phyloP scores from a whole-genome alignment of 768 basidiomycete species.

The Pulveroboletus frians region DNA sequence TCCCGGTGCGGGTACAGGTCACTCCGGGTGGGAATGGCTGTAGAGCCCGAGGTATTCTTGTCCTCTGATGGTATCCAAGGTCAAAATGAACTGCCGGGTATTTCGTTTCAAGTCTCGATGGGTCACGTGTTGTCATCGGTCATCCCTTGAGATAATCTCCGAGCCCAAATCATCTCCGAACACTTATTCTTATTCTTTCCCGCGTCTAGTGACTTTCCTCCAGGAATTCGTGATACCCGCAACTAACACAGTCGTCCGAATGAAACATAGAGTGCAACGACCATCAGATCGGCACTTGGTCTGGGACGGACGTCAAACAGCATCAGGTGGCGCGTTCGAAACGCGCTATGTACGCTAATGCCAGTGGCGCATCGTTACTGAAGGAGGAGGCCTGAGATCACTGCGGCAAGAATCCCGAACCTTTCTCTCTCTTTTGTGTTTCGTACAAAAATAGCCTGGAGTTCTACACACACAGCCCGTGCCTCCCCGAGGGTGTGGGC shows the following conservation, averaged over 20 bases:
- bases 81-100: background rate
- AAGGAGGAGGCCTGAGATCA: background rate
- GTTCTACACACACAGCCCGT: background rate
- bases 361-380: too few relatives aligned
- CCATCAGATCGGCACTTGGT: background rate
- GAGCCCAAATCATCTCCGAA: too few relatives aligned
- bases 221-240: too few relatives aligned
- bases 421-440: background rate
- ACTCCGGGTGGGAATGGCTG: background rate
- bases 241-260: background rate
- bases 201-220: too few relatives aligned
- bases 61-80: background rate
- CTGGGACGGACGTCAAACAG: background rate
- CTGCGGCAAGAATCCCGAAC: background rate
- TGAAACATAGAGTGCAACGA: background rate
- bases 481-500: slow-evolving; percentile 1
- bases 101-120: background rate
- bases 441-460: background rate
- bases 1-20: background rate
- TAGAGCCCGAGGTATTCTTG: too few relatives aligned
- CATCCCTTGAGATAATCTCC: background rate
- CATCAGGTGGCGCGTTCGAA: background rate
- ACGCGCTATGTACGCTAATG: background rate
- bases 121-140: background rate
- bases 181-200: too few relatives aligned